Base-by-base conservation (phyloP, 2,329 filamentous ascomycete genomes). In the Microthyrium microscopicum region DNA sequence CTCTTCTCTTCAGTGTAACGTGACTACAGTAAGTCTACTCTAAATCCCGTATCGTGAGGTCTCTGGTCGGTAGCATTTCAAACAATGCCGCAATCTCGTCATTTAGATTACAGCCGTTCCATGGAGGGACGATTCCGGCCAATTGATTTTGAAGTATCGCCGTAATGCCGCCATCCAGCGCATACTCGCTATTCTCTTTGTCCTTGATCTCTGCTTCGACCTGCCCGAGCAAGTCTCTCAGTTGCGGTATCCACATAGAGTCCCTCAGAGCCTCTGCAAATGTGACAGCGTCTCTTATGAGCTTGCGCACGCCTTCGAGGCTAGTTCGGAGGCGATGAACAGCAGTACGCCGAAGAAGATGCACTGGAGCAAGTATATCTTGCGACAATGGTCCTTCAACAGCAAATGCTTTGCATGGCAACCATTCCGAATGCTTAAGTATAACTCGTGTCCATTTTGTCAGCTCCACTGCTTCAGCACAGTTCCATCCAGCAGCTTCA, bases 401-500 rank as follows among this genome's bases (percentile, higher is more conserved):
- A 25, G 22, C 22, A 13, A 25, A 25, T n/a, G n/a, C n/a, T 31
- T 31, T 20, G 17, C 17, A 20, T 31, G 16, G 11, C 17, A 31
- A 31, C 29, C 16, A 31, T 20, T 31, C 29, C 11, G 29, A 31
- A 31, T 17, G 29, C 29, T 19, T 19, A 31, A 31, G 29, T 20
- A 34, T 18, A 19, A 34, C 26, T 20, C 26, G 33, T 31, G 25
- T 31, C 33, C 25, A 34, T 31, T 20, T 31, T 31, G 7, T 34
- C 18, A 32, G 33, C 26, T 34, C 33, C 18, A 34, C 33, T 9
- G 20, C 33, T 25, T 31, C 25, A 34, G 33, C 24, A 31, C 25
- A 32, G 26, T 34, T 25, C 27, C 27, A 29, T 16, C 15, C 27
- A 16, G 9, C 11, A 9, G 11, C 27, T 29, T 11, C 15, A 16